phyloP scores from a whole-genome alignment of 1,284 basidiomycete species.

The Leccinum pachyderme region DNA sequence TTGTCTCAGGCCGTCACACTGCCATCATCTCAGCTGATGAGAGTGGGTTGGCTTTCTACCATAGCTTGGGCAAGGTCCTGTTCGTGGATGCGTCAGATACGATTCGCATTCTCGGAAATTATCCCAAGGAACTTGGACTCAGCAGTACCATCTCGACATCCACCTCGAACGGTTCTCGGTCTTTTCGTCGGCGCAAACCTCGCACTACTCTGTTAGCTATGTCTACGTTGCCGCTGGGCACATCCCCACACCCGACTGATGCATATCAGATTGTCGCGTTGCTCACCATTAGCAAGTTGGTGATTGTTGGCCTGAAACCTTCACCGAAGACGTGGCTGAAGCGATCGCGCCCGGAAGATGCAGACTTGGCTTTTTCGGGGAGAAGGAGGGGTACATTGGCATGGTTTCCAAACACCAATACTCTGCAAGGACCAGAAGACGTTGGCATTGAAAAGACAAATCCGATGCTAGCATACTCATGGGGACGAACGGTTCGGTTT shows the following conservation, averaged over 20 bases:
- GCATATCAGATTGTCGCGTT: slow-evolving; percentile 83
- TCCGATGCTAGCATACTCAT: slow-evolving; percentile 80
- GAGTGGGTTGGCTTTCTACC: slow-evolving; percentile 91
- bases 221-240: slow-evolving; percentile 82
- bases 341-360: slow-evolving; percentile 57
- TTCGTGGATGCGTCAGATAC: slow-evolving; percentile 96
- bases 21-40: slow-evolving; percentile 93
- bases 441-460: slow-evolving; percentile 27
- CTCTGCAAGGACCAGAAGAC: slow-evolving; percentile 27
- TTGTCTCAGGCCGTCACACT: slow-evolving; percentile 93
- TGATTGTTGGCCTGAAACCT: slow-evolving; percentile 92
- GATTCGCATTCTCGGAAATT: slow-evolving; percentile 90
- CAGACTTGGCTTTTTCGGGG: slow-evolving; percentile 42
- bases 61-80: slow-evolving; percentile 91
- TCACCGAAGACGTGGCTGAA: slow-evolving; percentile 93
- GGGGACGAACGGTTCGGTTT: slow-evolving; percentile 69
- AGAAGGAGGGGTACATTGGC: slow-evolving; percentile 61
- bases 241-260: slow-evolving; percentile 76
- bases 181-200: slow-evolving; percentile 42
- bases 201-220: slow-evolving; percentile 74
- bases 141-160: slow-evolving; percentile 11
- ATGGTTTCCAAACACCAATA: slow-evolving; percentile 71
- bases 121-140: slow-evolving; percentile 56
- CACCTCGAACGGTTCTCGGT: slow-evolving; percentile 13
- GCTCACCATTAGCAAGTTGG: slow-evolving; percentile 87